Evolutionary conservation across 176 grass and related monocot genomes (phyloP).

Genomic region (Canna indica): DNA sequence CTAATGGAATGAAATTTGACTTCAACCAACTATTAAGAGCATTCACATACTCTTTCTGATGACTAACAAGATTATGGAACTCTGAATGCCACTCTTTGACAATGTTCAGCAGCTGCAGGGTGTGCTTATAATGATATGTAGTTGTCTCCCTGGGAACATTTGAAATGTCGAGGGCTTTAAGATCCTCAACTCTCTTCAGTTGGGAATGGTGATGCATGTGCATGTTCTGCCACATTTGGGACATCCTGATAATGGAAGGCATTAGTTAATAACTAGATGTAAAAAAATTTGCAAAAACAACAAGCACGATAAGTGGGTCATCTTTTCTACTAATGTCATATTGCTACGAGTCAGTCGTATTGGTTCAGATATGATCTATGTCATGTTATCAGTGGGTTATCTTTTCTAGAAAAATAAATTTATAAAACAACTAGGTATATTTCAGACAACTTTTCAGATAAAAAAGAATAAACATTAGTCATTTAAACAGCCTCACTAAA

Average conservation of each 20-base stretch:
- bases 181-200: conserved; percentile 44
- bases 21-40: conserved; percentile 77
- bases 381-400: background rate
- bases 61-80: conserved; percentile 49
- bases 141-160: conserved; percentile 69
- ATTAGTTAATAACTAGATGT: background rate
- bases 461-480: background rate
- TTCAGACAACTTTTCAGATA: background rate
- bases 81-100: conserved; percentile 68
- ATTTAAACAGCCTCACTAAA: background rate
- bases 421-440: background rate
- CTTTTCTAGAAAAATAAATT: background rate
- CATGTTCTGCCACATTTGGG: conserved; percentile 95
- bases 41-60: conserved; percentile 78
- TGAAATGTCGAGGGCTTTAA: conserved; percentile 64
- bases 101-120: conserved; percentile 57
- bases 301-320: too few relatives aligned
- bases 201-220: conserved; percentile 52
- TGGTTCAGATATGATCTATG: background rate
- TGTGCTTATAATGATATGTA: conserved; percentile 62
- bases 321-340: too few relatives aligned
- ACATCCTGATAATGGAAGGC: conserved; percentile 44
- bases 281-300: background rate
- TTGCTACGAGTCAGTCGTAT: too few relatives aligned
- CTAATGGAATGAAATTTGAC: conserved; percentile 77